Percentiles rank a stretch among this genome's conserved stretches.
phyloP scores from a whole-genome alignment of 805 yeast species.

The Metschnikowia noctiluminum region DNA sequence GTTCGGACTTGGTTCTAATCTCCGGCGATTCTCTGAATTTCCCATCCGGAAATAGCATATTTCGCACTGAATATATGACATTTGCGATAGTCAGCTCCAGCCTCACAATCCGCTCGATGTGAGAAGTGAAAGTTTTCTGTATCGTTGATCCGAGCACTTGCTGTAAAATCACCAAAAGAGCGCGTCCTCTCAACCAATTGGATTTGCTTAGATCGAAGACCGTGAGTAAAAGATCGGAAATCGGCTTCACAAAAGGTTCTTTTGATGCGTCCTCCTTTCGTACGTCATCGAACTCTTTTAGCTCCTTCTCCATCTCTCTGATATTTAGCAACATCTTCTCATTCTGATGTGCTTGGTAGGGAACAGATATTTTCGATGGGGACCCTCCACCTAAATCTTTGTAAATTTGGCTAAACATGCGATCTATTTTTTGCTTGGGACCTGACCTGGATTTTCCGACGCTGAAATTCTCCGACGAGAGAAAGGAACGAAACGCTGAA shows the following conservation, averaged over 20 bases:
- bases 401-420: conserved; percentile 34
- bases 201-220: conserved; percentile 64
- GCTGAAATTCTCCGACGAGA: conserved; percentile 66
- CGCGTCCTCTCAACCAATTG: conserved; percentile 83
- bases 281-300: conserved; percentile 48
- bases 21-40: conserved; percentile 45
- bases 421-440: conserved; percentile 21
- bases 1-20: conserved; percentile 50
- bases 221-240: conserved; percentile 70
- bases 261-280: conserved; percentile 16
- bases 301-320: conserved; percentile 52
- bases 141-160: conserved; percentile 86
- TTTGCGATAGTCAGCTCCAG: conserved; percentile 48
- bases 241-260: conserved; percentile 69
- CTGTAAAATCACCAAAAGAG: conserved; percentile 75
- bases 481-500: conserved; percentile 66
- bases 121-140: conserved; percentile 59
- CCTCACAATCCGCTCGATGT: conserved; percentile 32
- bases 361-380: not conserved
- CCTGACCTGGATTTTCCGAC: conserved; percentile 19
- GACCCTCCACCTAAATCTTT: conserved; percentile 19
- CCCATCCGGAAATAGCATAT: conserved; percentile 43
- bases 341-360: conserved; percentile 6
- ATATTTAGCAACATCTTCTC: conserved; percentile 27
- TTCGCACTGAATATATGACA: conserved; percentile 21